Conservation (phyloP, 768 basidiomycete species). For the Sutorius australiensis region DNA sequence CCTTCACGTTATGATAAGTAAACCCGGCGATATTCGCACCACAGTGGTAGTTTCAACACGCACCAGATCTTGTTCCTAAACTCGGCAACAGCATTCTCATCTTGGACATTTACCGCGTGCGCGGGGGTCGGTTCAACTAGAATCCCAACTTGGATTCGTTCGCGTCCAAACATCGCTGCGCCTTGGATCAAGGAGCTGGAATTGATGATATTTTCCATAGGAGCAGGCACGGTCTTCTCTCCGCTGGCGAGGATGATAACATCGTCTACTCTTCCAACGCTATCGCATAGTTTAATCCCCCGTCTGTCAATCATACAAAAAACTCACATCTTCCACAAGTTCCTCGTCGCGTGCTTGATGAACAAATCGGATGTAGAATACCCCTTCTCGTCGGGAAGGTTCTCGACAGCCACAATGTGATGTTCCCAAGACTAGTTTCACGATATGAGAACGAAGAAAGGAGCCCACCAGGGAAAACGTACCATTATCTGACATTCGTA, state of each 20-base stretch:
- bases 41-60: not conserved
- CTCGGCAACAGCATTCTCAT: conserved; percentile 5
- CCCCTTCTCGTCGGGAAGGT: conserved; percentile 33
- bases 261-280: conserved; percentile 38
- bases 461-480: not conserved
- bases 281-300: conserved; percentile 8
- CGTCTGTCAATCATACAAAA: not conserved
- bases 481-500: conserved; percentile 39
- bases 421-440: conserved; percentile 2
- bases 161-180: conserved; percentile 33
- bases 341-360: conserved; percentile 40
- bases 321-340: conserved; percentile 41
- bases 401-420: conserved; percentile 18
- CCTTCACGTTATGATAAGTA: conserved; percentile 18
- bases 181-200: conserved; percentile 21
- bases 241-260: conserved; percentile 31
- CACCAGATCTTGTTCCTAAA: conserved; percentile 26
- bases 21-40: not conserved
- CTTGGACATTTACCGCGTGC: conserved; percentile 10
- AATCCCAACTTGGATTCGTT: conserved; percentile 28
- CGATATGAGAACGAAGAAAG: not conserved
- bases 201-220: conserved; percentile 27
- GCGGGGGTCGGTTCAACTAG: conserved; percentile 26
- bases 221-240: conserved; percentile 33
- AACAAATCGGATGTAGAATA: conserved; percentile 44